Evolutionary conservation across 2,329 filamentous ascomycete genomes (phyloP).

Genomic region (Exutisphaerella laricina): DNA sequence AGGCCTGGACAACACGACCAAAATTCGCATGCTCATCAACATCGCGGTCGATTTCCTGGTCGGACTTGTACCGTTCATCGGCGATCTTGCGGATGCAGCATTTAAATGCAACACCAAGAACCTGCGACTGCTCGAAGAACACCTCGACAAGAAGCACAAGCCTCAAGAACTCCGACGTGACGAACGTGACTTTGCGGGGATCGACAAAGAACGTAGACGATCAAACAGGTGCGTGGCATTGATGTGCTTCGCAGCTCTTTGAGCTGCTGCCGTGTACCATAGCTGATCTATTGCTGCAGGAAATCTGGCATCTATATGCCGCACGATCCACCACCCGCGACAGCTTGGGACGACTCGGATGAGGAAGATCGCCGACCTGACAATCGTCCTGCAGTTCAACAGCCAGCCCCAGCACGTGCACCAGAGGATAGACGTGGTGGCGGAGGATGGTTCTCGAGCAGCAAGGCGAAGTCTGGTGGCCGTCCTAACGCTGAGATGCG

Average conservation of each 20-base stretch:
- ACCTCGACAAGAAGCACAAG: conserved; percentile 63
- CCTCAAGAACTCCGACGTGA: conserved; percentile 31
- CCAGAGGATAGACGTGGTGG: conserved; percentile 17
- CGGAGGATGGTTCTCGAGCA: conserved; percentile 17
- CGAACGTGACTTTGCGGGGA: conserved; percentile 23
- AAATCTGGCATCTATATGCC: conserved; percentile 30
- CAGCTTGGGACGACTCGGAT: conserved; percentile 43
- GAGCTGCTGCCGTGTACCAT: too few species aligned
- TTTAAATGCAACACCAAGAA: conserved; percentile 75
- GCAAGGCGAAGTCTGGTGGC: conserved; percentile 7
- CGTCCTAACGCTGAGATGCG: conserved; percentile 5
- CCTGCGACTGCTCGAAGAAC: conserved; percentile 61
- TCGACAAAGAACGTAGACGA: conserved; percentile 31
- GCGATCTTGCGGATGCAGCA: conserved; percentile 67
- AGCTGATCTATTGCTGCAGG: too few species aligned
- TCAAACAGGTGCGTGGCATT: too few species aligned
- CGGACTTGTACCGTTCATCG: conserved; percentile 68
- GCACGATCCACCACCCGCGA: conserved; percentile 39
- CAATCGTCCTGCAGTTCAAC: conserved; percentile 7
- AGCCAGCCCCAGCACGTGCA: conserved; percentile 14
- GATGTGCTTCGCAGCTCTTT: too few species aligned
- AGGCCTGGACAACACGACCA: conserved; percentile 59
- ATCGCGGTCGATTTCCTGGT: conserved; percentile 67
- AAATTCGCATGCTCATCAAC: conserved; percentile 73
- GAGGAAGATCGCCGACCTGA: conserved; percentile 28